Percentiles rank a stretch among this genome's conserved stretches.
Conservation (phyloP, 2,329 filamentous ascomycete genomes). For the Aspergillus ruber region DNA sequence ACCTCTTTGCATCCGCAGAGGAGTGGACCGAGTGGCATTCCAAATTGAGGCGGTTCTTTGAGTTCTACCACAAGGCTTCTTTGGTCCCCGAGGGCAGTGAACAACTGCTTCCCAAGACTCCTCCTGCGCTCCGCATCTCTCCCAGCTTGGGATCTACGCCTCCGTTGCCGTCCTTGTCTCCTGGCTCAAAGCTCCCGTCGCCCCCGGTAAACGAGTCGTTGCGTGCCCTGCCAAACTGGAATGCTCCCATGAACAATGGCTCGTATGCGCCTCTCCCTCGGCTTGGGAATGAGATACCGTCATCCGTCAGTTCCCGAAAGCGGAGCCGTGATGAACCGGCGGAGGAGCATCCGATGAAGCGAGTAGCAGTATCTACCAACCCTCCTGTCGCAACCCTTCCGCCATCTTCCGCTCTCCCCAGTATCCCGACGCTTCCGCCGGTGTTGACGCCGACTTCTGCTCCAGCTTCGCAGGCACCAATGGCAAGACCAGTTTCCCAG, state of each 20-base stretch:
- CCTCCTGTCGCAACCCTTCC: slow-evolving; percentile 20
- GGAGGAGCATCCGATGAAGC: slow-evolving; percentile 54
- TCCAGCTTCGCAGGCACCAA: slow-evolving; percentile 28
- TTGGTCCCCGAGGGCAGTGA: slow-evolving; percentile 36
- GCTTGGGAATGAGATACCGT: slow-evolving; percentile 13
- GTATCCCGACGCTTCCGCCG: slow-evolving; percentile 27
- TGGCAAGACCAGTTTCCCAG: slow-evolving; percentile 41
- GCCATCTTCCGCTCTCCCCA: slow-evolving; percentile 16
- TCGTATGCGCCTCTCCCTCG: slow-evolving; percentile 19
- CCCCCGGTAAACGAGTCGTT: slow-evolving; percentile 29
- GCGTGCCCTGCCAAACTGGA: slow-evolving; percentile 22
- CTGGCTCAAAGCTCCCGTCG: slow-evolving; percentile 35
- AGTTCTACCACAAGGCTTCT: slow-evolving; percentile 70
- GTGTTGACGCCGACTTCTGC: slow-evolving; percentile 28
- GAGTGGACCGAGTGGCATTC: slow-evolving; percentile 85
- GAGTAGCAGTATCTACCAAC: slow-evolving; percentile 26
- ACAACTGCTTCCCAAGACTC: slow-evolving; percentile 17
- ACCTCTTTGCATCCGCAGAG: slow-evolving; percentile 74
- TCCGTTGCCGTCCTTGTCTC: slow-evolving; percentile 22
- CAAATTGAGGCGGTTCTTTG: slow-evolving; percentile 73
- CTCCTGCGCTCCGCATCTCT: slow-evolving; percentile 25
- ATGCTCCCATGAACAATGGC: slow-evolving; percentile 18
- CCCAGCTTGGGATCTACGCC: slow-evolving; percentile 30
- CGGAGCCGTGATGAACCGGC: slow-evolving; percentile 51
- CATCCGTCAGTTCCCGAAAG: slow-evolving; percentile 43